These are phyloP conservation scores for Mucor sp. DNA, from an alignment of 371 early-diverging fungal species.

Conservation along the genomic window DNA sequence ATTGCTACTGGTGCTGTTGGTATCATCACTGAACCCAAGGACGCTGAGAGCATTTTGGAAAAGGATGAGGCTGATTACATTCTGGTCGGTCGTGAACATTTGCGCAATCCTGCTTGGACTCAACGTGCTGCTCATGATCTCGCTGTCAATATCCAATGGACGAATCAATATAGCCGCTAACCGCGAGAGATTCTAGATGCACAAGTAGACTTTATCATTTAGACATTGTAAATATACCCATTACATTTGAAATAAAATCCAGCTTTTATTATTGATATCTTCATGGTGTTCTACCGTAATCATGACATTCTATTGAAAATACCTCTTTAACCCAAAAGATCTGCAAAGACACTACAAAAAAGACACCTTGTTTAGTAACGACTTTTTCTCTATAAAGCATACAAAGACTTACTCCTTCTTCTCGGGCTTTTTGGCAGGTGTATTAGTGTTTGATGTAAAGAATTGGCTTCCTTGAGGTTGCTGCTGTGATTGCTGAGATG, in stretches of 20 bases:
- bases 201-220: not conserved
- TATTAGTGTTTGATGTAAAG: constrained; percentile 22
- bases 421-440: constrained; percentile 20
- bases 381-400: not conserved
- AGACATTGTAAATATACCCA: not conserved
- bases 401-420: constrained; percentile 29
- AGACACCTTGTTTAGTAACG: not conserved
- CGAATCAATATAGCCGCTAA: constrained; percentile 19
- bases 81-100: constrained; percentile 73
- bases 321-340: constrained; percentile 37
- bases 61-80: constrained; percentile 75
- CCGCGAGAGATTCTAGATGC: not conserved
- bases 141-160: constrained; percentile 12
- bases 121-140: constrained; percentile 16
- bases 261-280: not conserved
- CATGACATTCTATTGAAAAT: not conserved
- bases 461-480: constrained; percentile 49
- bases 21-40: constrained; percentile 60
- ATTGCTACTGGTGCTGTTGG: constrained; percentile 77
- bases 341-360: constrained; percentile 43
- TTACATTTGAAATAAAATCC: not conserved
- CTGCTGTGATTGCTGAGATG: constrained; percentile 15
- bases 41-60: constrained; percentile 72
- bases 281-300: not conserved
- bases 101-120: constrained; percentile 71